Base-by-base conservation (phyloP, 805 yeast species). In the Ascoidea rubescens region DNA sequence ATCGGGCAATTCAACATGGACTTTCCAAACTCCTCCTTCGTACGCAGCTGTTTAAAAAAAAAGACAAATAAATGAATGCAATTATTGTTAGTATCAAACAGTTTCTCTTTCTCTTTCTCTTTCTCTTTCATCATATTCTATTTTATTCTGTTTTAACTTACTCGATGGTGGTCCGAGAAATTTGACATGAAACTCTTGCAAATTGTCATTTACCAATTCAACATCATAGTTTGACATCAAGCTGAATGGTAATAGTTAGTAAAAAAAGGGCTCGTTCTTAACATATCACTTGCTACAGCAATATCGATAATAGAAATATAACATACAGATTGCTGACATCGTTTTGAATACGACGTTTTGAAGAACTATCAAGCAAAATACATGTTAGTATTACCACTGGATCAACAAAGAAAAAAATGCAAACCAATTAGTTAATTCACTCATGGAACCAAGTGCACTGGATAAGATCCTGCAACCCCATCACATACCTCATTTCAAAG, bases 191-290 rank as follows among this genome's bases (percentile, higher is more conserved):
- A 91, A 87, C 66, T 87, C 96, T 64, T 88, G 96, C 73, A 85
- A 78, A 66, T 75, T 82, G 62, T 88, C 96, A 57, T 89, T 82
- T 46, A 87, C 79, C 50, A 91, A 72, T 8, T 80, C 77, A 17
- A 91, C 98, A 53, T 89, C 91, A 64, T 82, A 91, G 67, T 87
- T 90, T 68, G 96, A 86, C 96, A 88, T 89, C 68, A 91, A 65
- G 45, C 82, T 77, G 48, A n/a, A 14, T 5, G 51, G 5, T 12
- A 5, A 6, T 30, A 50, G 58, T 57, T 54, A 55, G 58, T 55
- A 10, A 31, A 31, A 31, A 6, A 30, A 45, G 8, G 10, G 28
- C 10, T 4, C 8, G 28, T 6, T 28, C 6, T 4, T 7, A 37
- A 33, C 7, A 31, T n/a, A 5, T 48, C 8, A 28, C 44, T 28